A percentile compares a stretch with the other conserved stretches of the same genome.
These are phyloP conservation scores for Citrus unshiu DNA, from an alignment of 345 rosid genomes.

Conservation along the genomic window DNA sequence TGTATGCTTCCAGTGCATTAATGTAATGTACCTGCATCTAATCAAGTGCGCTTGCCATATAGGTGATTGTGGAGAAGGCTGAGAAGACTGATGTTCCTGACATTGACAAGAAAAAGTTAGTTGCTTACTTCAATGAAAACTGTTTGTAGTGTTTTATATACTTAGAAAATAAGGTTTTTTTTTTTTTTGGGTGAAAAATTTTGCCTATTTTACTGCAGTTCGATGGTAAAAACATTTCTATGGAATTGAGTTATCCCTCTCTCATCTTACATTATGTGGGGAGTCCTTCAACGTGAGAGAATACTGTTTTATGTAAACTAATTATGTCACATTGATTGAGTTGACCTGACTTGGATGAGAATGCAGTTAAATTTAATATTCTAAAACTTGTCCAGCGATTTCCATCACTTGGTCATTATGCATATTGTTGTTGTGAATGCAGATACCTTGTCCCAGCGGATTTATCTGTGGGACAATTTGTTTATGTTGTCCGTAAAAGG, in stretches of 20 bases:
- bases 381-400: neutral
- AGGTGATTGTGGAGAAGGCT: constrained; percentile 95
- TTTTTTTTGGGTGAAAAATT: neutral
- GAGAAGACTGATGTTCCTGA: constrained; percentile 89
- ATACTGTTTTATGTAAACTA: neutral
- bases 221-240: neutral
- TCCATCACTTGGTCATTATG: neutral
- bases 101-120: constrained; percentile 96
- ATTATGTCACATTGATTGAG: neutral
- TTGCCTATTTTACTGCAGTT: neutral
- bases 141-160: too few species aligned
- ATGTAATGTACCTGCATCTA: neutral
- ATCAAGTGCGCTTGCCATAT: constrained; percentile 14
- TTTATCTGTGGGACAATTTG: constrained; percentile 72
- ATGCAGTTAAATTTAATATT: neutral
- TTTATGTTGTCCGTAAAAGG: constrained; percentile 77
- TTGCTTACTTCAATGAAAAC: neutral
- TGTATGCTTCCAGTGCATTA: neutral
- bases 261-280: neutral
- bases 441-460: constrained; percentile 82
- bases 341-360: neutral
- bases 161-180: neutral
- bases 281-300: neutral
- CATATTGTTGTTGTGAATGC: constrained; percentile 2
- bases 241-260: neutral